Evolutionary conservation across 768 basidiomycete genomes (phyloP), one percentile per base, ranked within the genome.

Genomic region (Hirschioporus abietinus): DNA sequence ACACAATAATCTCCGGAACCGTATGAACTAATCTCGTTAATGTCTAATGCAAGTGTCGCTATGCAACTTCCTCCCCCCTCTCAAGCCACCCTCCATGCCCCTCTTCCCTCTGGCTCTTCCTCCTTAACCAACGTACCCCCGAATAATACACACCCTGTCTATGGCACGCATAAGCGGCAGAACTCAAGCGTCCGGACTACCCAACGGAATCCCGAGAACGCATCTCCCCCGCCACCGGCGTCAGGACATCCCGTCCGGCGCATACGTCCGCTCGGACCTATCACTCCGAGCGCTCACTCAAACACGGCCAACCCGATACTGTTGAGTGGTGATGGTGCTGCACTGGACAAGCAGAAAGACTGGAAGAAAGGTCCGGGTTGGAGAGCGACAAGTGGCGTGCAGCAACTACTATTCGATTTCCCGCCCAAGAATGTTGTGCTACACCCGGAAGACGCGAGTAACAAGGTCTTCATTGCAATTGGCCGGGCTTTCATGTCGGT

Each of bases 401-500:
- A 52, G 15, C 25, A 25, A 6, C 66, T 26, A n/a, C 62, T 15
- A 23, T 63, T 61, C 27, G 66, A 75, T 15, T 91, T 90, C 71
- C 89, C 90, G 1, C 84, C 89, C 0, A 82, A 83, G 1, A 76
- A 86, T 70, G 80, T 91, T 75, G 80, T 88, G 66, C 82, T 92
- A 23, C 91, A 92, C 70, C 84, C 86, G 3, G 91, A 92, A 69
- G 91, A 92, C 76, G 87, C 88, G 12, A 79, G 74, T 66, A 88
- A 81, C 74, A 91, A 88, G 74, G 87, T 91, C 66, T 88, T 91
- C 70, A 81, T 87, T 66, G 89, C 90, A 59, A 85, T 92, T 71
- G 89, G 84, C 30, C 85, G 89, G 30, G 83, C 90, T 30, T 86
- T 92, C 70, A 81, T 91, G 72, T 88, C 90, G 35, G 87, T 92